Base-by-base conservation (phyloP, 306 rosid species). In the Cicer cuneatum region DNA sequence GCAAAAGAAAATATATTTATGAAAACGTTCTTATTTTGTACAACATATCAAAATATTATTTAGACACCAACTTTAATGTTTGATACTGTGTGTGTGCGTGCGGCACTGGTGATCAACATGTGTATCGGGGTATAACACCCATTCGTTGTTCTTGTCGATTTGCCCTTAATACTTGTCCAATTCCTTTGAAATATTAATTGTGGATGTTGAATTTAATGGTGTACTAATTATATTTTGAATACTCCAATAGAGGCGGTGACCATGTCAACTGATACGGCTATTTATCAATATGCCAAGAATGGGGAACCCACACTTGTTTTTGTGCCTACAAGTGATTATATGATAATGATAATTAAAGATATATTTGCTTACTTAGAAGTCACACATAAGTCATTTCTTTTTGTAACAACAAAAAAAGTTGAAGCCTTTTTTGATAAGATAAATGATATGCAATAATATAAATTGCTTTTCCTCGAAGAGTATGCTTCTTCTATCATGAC, bases 121-220 rank as follows among this genome's bases (percentile, higher is more conserved):
- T n/a, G n/a, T n/a, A n/a, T n/a, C n/a, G n/a, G n/a, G n/a, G n/a
- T n/a, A n/a, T n/a, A n/a, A n/a, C n/a, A n/a, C n/a, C 87, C 92
- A 47, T 88, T 97, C 45, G 97, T 88, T 82, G 93, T 97, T 57
- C 93, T 93, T 60, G 91, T 93, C 85, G 91, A 93, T 69, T 93
- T 91, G n/a, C 98, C 10, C 97, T 97, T 8, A 91, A 93, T 43
- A 96, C 91, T 62, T 91, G 96, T 35, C 94, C 98, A 4, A 96
- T 93, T 58, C 98, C 21, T 75, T 92, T 75, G 98, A 93, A 82
- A 91, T 93, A 75, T 94, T 19, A 1, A 19, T 91, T 84, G 89
- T 89, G 75, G 97, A 97, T 56, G 87, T 93, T 24, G 97, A 93
- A 19, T 19, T 19, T 19, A 19, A 1, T 19, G 21, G 1, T 19